Evolutionary conservation across 1,284 basidiomycete species (phyloP), one percentile per base, ranked within the genome.

Genomic region (Puccinia polysora): DNA sequence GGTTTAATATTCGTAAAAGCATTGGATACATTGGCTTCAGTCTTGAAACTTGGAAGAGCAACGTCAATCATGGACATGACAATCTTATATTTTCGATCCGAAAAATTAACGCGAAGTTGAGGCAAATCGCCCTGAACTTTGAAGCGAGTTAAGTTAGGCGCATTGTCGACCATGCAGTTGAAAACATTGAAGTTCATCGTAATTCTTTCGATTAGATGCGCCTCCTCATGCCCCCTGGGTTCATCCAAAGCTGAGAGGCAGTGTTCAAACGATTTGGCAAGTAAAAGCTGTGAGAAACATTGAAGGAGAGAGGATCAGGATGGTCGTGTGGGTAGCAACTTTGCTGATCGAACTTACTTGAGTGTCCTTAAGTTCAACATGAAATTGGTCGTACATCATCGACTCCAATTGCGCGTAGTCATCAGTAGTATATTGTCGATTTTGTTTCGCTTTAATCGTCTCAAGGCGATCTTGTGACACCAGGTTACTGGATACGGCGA

Each of bases 311-410:
- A 38, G 23, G 25, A 56, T 53, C 23, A 55, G 34, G n/a, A 43
- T 53, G 18, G 0, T 20, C 3, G 25, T 18, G 23, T 12, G 36
- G 23, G 20, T 6, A 23, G 8, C 28, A 70, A 28, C 20, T 20
- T n/a, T 25, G 36, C 4, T 20, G 15, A 55, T 55, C 38, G 2
- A 32, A n/a, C 59, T 73, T 75, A 91, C 91, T 86, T 96, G 93
- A 4, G 95, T 92, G 49, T 89, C 88, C 77, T 95, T 85, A 23
- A 99, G 84, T 75, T 87, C 88, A 65, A 99, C 84, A 18, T 85
- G 86, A 77, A 97, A 84, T 76, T 89, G 90, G 81, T 99, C 96
- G 79, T 98, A 99, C 92, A 98, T 97, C 73, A 98, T 83, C 2
- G 89, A 88, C 80, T 98, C 93, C 32, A 99, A 84, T 74, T 87